Base-by-base conservation (phyloP, 208 protist genomes). In the Crithidia sp. region DNA sequence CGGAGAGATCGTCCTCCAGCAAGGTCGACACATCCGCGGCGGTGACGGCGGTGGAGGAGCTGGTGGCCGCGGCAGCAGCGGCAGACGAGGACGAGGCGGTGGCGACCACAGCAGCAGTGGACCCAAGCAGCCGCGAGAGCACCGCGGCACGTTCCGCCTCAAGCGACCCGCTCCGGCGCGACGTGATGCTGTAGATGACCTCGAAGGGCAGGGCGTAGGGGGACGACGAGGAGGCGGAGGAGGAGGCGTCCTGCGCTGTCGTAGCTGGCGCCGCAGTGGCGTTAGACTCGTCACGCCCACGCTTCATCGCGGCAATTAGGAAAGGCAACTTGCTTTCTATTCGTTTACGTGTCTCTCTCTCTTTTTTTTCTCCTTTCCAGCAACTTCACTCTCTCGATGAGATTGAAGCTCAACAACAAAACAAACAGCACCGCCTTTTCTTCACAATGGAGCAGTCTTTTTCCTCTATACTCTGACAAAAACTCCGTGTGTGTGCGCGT, bases 131-230 rank as follows among this genome's bases (percentile, higher is more conserved):
- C 13, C 67, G 43, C 41, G 75, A 81, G 60, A 77, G 14, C 28
- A 84, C 60, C 3, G 75, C 79, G 4, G 67, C 74, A 44, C 74
- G 67, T 28, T 79, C 74, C 60, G 74, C 74, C 56, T 79, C 74
- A 19, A 79, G 47, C 0, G 74, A 70, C 19, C 74, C 62, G 68
- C 74, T 79, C 37, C 74, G 74, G 17, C 74, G 74, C 4, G 67
- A 74, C 0, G 74, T 74, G 41, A 79, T 63, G 63, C 67, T 71
- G 61, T 67, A 79, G 40, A 79, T 79, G 12, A 74, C 67, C 41
- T 79, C 74, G 41, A 79, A 79, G 62, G 59, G 64, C 14, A 74
- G 56, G 10, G 74, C 74, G 47, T 68, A 59, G 8, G 74, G 63
- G 7, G 74, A 70, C n/a, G 73, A 78, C 57, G 73, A 67, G 36